Evolutionary conservation across 352 stramenopile species (phyloP), one percentile per base, ranked within the genome.

Genomic region (Pythium rishiriense): DNA sequence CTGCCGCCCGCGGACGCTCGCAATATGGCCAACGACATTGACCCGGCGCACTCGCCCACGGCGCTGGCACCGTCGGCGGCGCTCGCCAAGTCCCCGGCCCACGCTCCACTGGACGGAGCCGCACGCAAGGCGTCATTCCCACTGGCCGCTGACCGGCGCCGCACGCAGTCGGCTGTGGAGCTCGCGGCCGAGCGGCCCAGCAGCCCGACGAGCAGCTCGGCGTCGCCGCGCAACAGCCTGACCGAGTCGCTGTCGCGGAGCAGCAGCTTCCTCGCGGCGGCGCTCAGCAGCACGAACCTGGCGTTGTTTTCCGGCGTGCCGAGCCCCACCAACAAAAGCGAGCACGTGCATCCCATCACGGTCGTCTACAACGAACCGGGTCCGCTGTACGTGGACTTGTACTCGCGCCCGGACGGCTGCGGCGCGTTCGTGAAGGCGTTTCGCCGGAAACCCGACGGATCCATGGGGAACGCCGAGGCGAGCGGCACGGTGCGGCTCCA

Each of bases 381-480:
- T 0, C 80, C 85, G 5, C 56, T 94, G 24, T 90, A 78, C 52
- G 72, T 94, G 43, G 85, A 94, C 62, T 72, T 94, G 57, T 90
- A 85, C 70, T 94, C 85, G 4, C 74, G 82, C 42, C 68, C 78
- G 0, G 79, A 91, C n/a, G 80, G 80, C 7, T 81, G 72, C 24
- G 85, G 85, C 11, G 85, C 85, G 50, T 83, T 78, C 31, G 82
- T 94, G 28, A 92, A 90, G 58, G 72, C 76, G 14, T 94, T 94
- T 70, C 73, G 85, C 15, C 69, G 78, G n/a, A 81, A 75, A 69
- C 48, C 75, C 0, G 79, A 88, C n/a, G 80, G 80, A 4, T 47
- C 62, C 0, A 80, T 82, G 67, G 83, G 75, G 28, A 77, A 74
- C 12, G 74, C 85, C 2, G 81, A 94, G 66, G 79, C 77, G 19